phyloP scores from a whole-genome alignment of 2,329 filamentous ascomycete species.

The Penicillium concentricum region DNA sequence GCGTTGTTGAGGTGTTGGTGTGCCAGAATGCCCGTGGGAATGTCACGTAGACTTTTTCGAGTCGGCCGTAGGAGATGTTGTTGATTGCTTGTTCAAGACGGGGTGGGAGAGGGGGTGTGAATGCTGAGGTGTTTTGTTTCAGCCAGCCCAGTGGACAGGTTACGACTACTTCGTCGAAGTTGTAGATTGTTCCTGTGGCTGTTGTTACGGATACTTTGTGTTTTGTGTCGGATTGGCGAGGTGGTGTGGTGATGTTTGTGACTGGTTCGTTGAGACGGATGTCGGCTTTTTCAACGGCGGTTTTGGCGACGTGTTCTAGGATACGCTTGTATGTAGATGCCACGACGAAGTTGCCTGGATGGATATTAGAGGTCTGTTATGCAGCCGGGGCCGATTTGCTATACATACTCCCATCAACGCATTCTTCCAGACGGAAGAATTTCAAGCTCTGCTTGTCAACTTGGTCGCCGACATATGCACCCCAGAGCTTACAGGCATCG shows the following conservation, averaged over 20 bases:
- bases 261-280: conserved; percentile 51
- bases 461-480: conserved; percentile 61
- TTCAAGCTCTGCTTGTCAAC: conserved; percentile 61
- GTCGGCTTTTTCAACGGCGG: conserved; percentile 49
- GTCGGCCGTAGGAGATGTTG: conserved; percentile 47
- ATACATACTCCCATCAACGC: conserved; percentile 57
- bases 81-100: conserved; percentile 47
- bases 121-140: conserved; percentile 48
- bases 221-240: conserved; percentile 10
- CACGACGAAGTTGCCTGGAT: conserved; percentile 61
- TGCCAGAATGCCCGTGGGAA: conserved; percentile 79
- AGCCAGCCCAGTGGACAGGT: conserved; percentile 56
- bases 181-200: conserved; percentile 32
- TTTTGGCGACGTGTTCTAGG: conserved; percentile 52
- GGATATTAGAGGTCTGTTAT: neutral
- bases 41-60: conserved; percentile 58
- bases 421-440: conserved; percentile 66
- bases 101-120: conserved; percentile 46
- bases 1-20: conserved; percentile 16
- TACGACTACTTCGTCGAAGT: conserved; percentile 54
- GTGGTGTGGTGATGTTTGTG: conserved; percentile 36
- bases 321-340: conserved; percentile 61
- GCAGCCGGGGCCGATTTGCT: neutral
- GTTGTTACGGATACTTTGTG: conserved; percentile 49
- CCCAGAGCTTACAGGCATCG: conserved; percentile 61